A percentile compares a stretch with the other conserved stretches of the same genome.
These are phyloP conservation scores for Mortierella sp. DNA, from an alignment of 371 early-diverging fungal genomes.

Conservation along the genomic window DNA sequence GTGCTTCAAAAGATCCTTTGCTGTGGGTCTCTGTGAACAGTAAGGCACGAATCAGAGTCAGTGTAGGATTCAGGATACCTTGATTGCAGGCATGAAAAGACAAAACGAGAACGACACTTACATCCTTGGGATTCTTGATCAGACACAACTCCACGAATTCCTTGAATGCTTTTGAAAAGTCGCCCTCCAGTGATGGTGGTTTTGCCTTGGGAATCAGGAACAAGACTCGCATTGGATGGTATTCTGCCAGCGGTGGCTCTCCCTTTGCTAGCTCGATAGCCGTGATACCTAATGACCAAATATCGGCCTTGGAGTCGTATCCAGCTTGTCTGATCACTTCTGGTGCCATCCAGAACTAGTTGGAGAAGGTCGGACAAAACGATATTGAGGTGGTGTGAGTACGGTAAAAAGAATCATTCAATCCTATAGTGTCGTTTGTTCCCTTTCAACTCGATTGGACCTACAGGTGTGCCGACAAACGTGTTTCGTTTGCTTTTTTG, in stretches of 20 bases:
- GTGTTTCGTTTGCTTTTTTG: constrained; percentile 91
- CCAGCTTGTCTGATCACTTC: constrained; percentile 97
- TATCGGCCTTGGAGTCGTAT: constrained; percentile 97
- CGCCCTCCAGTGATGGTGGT: constrained; percentile 85
- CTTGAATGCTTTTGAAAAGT: constrained; percentile 88
- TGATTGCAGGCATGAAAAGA: not conserved
- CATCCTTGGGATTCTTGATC: constrained; percentile 84
- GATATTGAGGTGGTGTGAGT: too few species aligned
- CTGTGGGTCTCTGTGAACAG: constrained; percentile 80
- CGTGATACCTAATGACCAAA: constrained; percentile 99
- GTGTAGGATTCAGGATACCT: not conserved
- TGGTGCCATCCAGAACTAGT: constrained; percentile 97
- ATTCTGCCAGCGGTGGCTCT: constrained; percentile 92
- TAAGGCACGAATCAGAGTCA: not conserved
- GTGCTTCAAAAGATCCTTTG: constrained; percentile 92
- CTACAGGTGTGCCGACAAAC: constrained; percentile 97
- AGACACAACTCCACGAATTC: constrained; percentile 93
- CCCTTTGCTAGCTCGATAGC: constrained; percentile 97
- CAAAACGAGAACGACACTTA: constrained; percentile 40
- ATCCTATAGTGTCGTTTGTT: not conserved
- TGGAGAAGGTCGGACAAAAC: too few species aligned
- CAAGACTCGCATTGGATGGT: constrained; percentile 93
- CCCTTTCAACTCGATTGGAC: constrained; percentile 13
- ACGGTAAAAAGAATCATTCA: too few species aligned
- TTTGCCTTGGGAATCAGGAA: constrained; percentile 94